A percentile compares a stretch with the other conserved stretches of the same genome.
phyloP scores from a whole-genome alignment of 2,329 filamentous ascomycete species.

The Chaetomiaceae sp. region DNA sequence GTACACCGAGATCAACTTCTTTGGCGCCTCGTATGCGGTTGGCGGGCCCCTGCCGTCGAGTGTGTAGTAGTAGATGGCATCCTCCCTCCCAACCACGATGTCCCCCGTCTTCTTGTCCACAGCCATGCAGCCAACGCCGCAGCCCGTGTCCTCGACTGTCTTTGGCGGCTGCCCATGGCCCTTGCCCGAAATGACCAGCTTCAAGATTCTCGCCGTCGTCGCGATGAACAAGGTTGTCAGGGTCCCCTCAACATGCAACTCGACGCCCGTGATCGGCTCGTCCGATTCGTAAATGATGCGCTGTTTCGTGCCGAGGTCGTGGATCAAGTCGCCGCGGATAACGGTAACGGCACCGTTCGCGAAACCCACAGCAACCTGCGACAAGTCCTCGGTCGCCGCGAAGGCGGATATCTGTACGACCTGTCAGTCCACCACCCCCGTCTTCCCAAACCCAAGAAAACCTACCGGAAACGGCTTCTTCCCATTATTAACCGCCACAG shows the following conservation, averaged over 20 bases:
- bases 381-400: conserved; percentile 78
- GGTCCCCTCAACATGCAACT: conserved; percentile 59
- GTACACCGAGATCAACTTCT: conserved; percentile 74
- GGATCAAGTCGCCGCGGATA: conserved; percentile 87
- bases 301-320: conserved; percentile 91
- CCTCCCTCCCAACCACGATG: conserved; percentile 86
- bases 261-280: conserved; percentile 89
- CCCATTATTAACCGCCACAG: conserved; percentile 79
- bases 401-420: conserved; percentile 71
- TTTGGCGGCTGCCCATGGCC: conserved; percentile 86
- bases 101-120: conserved; percentile 75
- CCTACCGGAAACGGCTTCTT: conserved; percentile 79
- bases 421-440: conserved; percentile 3
- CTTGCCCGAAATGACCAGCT: conserved; percentile 78
- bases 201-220: conserved; percentile 82
- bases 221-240: conserved; percentile 83
- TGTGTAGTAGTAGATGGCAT: conserved; percentile 93
- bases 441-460: conserved; percentile 39
- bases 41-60: conserved; percentile 79
- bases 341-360: conserved; percentile 92
- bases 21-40: conserved; percentile 86
- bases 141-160: conserved; percentile 83
- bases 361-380: conserved; percentile 91
- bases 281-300: conserved; percentile 94
- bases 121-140: conserved; percentile 92